phyloP scores from a whole-genome alignment of 306 rosid species.

The Sesbania bispinosa region DNA sequence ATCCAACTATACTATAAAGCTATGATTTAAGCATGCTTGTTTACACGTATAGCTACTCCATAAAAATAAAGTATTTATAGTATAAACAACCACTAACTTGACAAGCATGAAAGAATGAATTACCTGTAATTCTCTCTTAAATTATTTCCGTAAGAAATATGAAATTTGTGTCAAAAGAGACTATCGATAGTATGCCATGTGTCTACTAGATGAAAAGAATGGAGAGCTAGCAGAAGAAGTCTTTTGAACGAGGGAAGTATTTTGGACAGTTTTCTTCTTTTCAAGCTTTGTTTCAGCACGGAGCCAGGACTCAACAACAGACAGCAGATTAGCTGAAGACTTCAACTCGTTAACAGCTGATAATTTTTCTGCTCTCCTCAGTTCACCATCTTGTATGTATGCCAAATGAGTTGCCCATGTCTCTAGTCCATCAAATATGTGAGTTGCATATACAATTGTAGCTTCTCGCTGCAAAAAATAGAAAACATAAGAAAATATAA shows the following conservation, averaged over 20 bases:
- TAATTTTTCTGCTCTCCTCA: slow-evolving; percentile 70
- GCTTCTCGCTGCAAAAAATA: slow-evolving; percentile 64
- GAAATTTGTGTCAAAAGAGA: slow-evolving; percentile 10
- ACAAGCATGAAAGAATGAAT: slow-evolving; percentile 7
- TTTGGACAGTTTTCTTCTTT: slow-evolving; percentile 58
- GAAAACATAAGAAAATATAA: slow-evolving; percentile 1
- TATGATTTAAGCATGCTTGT: slow-evolving; percentile 6
- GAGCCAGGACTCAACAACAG: slow-evolving; percentile 92
- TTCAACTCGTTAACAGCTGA: slow-evolving; percentile 74
- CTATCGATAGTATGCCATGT: slow-evolving; percentile 88
- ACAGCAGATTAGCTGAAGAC: slow-evolving; percentile 66
- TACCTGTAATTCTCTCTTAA: neutral
- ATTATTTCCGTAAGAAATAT: slow-evolving; percentile 11
- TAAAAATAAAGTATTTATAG: neutral
- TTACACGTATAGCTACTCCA: neutral
- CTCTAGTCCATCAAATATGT: slow-evolving; percentile 96
- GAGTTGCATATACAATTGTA: slow-evolving; percentile 93
- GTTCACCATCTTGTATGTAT: slow-evolving; percentile 87
- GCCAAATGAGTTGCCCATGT: slow-evolving; percentile 96
- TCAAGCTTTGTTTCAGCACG: slow-evolving; percentile 73
- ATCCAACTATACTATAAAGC: neutral
- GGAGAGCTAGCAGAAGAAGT: slow-evolving; percentile 46
- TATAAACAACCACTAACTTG: neutral
- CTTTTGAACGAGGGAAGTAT: slow-evolving; percentile 41
- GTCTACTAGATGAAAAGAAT: slow-evolving; percentile 69